Evolutionary conservation across 495 filamentous ascomycete genomes (phyloP), one percentile per base, ranked within the genome.

Genomic region (Choiromyces venosus): DNA sequence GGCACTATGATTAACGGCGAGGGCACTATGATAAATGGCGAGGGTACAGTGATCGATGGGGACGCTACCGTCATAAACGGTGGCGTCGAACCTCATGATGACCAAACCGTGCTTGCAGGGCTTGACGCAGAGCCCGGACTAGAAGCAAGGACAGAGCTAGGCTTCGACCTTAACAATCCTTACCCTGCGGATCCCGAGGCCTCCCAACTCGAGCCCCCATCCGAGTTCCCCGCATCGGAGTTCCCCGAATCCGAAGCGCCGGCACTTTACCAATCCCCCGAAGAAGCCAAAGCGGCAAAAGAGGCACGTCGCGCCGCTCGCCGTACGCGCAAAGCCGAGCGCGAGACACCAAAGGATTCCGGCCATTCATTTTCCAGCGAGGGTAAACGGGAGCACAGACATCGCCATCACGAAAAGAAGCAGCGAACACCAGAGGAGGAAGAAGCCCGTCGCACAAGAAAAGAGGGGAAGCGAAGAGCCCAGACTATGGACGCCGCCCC

Each of bases 381-480:
- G 44, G 77, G 76, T n/a, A 79, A 79, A 46, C 67, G 76, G 12
- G 76, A 79, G 21, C 68, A 72, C 25, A 42, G 69, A 2, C 72
- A 76, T 39, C 70, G 46, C 7, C 37, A 68, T 36, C 44, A 35
- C 29, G 46, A 61, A 61, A 67, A 76, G 44, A 75, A 79, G 56
- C 69, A 65, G 73, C n/a, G 56, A 75, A 72, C 76, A 14, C 68
- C 69, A 5, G 77, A 79, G 44, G 77, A 79, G 39, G 77, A 79
- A 70, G 77, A 79, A 37, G 69, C 39, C 12, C 67, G 76, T 52
- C 66, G 77, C 10, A n/a, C 19, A 25, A 68, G 77, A 25, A 79
- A 79, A n/a, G 77, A 76, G 64, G 66, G 71, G 76, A 79, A 69
- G n/a, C 76, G 76, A 21, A 76, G 76, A 44, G 75, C 70, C 21